Base-by-base conservation (phyloP, 306 rosid species). In the Cajanus cajan region DNA sequence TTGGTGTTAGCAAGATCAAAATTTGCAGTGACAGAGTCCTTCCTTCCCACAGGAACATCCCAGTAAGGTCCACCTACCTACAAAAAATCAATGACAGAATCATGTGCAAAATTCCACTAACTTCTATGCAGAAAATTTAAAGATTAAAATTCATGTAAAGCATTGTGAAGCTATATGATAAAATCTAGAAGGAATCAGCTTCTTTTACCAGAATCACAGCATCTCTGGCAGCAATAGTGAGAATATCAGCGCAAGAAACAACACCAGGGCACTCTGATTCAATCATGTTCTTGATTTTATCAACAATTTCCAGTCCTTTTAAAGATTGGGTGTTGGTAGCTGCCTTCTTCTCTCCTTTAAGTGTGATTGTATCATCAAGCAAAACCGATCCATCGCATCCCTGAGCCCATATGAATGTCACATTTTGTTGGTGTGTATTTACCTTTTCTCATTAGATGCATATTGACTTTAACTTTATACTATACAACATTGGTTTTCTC, bases 1-100 rank as follows among this genome's bases (percentile, higher is more conserved):
- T 92, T 86, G 16, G 87, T 25, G 44, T 75, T 78, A 36, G 96
- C 91, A 67, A 91, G 95, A 40, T 73, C 98, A 81, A 57, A 78
- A 66, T 78, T 71, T 39, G 98, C 98, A 28, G 89, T 95, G 11
- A 81, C 54, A 6, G 98, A 90, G 75, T 95, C 98, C 77, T 92
- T 95, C 83, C 98, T 95, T 84, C 98, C 98, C 25, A 95, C 74
- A 18, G 98, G 98, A 69, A 95, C 98, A 67, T 95, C 94, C 98
- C 98, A 95, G 40, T 91, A 91, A 7, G 98, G 98, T 41, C 98
- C 98, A 61, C 98, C 98, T 34, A 95, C 98, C 98, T 95, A 64
- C 54, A 84, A 66, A 28, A 73, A 11, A 39, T 59, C 39, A 58
- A 55, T 18, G 18, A 80, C 13, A 63, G 6, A 43, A 14, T 6